Evolutionary conservation across 2,329 filamentous ascomycete species (phyloP).

Genomic region (Calonectria pauciramosa): DNA sequence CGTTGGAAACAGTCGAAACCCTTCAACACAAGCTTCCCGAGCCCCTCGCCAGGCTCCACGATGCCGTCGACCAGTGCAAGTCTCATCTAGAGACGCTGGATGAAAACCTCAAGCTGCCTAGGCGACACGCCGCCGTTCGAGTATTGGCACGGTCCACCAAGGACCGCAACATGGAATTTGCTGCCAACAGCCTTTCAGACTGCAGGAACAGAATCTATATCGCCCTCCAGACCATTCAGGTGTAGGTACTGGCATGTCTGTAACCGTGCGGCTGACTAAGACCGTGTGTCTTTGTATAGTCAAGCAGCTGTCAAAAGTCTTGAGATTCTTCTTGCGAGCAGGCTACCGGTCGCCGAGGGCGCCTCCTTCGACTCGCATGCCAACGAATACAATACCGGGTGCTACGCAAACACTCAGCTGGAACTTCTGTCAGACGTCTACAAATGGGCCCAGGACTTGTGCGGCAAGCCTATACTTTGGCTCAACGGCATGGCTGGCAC

Average conservation of each 20-base stretch:
- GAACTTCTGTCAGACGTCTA: constrained; percentile 42
- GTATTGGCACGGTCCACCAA: not conserved
- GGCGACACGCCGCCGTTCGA: not conserved
- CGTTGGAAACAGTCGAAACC: not conserved
- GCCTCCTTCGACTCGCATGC: constrained; percentile 53
- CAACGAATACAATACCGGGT: constrained; percentile 51
- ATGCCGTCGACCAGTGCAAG: not conserved
- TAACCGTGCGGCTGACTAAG: not conserved
- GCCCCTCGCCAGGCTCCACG: not conserved
- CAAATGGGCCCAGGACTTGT: not conserved
- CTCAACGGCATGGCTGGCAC: constrained; percentile 56
- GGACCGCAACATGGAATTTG: not conserved
- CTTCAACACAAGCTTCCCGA: not conserved
- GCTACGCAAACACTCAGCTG: constrained; percentile 47
- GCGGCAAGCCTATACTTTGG: constrained; percentile 50
- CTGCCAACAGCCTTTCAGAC: not conserved
- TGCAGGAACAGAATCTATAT: not conserved
- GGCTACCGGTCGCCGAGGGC: constrained; percentile 36
- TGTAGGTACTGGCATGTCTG: not conserved
- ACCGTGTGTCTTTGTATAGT: not conserved
- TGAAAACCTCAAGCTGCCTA: not conserved
- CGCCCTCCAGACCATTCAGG: not conserved
- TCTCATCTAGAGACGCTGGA: not conserved
- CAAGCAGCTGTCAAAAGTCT: not conserved
- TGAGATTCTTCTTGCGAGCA: not conserved